phyloP scores from a whole-genome alignment of 139 green algal species.

The Dunaliella primolecta region DNA sequence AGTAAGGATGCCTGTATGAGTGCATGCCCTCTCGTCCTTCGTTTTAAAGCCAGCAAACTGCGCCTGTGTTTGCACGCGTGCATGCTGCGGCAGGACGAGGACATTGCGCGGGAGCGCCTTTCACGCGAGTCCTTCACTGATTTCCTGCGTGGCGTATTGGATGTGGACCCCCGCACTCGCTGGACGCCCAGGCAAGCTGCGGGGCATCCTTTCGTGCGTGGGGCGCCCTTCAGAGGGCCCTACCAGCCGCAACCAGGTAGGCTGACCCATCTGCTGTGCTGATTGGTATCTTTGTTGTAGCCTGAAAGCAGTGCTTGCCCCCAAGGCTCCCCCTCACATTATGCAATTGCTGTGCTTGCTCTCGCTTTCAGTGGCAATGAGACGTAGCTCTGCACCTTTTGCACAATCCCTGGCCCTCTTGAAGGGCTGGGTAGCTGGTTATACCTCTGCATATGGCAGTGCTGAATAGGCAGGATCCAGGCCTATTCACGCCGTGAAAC shows the following conservation, averaged over 20 bases:
- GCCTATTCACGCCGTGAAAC: no score
- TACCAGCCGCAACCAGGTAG: constrained; percentile 64
- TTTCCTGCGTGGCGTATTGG: constrained; percentile 69
- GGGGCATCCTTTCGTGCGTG: constrained; percentile 87
- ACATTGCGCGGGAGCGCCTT: constrained; percentile 38
- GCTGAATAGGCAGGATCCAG: no score
- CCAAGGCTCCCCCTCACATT: not conserved
- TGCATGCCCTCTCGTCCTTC: no score
- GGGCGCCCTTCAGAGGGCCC: constrained; percentile 62
- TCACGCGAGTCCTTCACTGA: constrained; percentile 76
- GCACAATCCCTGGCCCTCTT: not conserved
- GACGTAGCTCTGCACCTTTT: not conserved
- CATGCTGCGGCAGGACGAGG: constrained; percentile 31
- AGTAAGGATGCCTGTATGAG: no score
- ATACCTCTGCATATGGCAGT: no score
- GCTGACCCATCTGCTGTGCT: constrained; percentile 4
- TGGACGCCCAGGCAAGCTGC: constrained; percentile 78
- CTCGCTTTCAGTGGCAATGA: constrained; percentile 11
- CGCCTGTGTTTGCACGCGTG: not conserved
- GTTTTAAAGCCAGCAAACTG: no score
- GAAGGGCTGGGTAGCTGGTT: not conserved
- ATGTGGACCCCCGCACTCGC: constrained; percentile 68
- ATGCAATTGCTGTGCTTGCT: not conserved
- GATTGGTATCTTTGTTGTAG: no score
- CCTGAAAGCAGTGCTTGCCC: no score